Conservation (phyloP, 352 stramenopile species). For the Aphanomyces astaci region DNA sequence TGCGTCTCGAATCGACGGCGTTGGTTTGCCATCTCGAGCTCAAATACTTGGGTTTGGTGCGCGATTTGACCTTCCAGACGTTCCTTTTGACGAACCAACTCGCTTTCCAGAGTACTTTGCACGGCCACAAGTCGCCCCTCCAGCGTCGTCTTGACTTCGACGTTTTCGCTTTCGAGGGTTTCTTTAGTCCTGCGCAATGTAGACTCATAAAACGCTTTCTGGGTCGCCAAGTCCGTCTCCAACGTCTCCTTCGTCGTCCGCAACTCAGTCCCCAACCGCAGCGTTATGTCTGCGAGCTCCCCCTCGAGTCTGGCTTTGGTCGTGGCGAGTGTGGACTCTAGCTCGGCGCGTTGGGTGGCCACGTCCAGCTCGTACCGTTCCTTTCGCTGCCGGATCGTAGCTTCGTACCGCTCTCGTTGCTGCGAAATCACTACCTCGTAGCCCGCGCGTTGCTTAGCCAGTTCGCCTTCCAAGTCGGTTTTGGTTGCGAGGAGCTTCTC, state of each 20-base stretch:
- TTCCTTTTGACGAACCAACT: not conserved
- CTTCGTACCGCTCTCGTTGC: conserved; percentile 3
- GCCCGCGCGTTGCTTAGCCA: not conserved
- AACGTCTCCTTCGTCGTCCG: too few relatives aligned
- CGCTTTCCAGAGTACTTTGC: not conserved
- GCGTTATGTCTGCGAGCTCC: not conserved
- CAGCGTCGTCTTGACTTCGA: not conserved
- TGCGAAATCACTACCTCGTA: conserved; percentile 2
- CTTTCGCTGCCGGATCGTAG: conserved; percentile 1
- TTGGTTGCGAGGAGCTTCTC: not conserved
- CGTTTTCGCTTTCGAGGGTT: not conserved
- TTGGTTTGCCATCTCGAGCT: not conserved
- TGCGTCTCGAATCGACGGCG: not conserved
- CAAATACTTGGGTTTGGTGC: not conserved
- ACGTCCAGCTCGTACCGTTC: conserved; percentile 13
- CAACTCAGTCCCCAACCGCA: not conserved
- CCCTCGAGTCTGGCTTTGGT: not conserved
- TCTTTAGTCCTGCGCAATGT: not conserved
- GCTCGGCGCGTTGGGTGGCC: not conserved
- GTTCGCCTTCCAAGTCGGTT: not conserved
- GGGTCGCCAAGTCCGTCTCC: not conserved
- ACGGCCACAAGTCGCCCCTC: not conserved
- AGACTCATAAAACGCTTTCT: not conserved
- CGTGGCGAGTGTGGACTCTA: not conserved
- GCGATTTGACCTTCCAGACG: not conserved